phyloP scores from a whole-genome alignment of 331 rosid genomes.

The Arachis monticola region DNA sequence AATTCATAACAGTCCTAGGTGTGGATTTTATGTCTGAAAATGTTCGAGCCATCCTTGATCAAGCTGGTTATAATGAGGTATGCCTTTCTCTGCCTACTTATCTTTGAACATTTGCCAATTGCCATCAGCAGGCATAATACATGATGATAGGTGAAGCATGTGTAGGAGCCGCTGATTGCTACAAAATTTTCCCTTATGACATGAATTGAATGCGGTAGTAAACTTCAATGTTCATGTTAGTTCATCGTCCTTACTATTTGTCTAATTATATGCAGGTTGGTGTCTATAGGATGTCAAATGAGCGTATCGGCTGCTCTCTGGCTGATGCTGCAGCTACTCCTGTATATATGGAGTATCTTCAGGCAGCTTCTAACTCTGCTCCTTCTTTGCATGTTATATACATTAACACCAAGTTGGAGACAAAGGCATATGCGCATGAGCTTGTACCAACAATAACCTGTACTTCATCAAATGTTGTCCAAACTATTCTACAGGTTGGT shows the following conservation, averaged over 20 bases:
- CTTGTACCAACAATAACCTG: conserved; percentile 95
- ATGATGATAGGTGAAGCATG: conserved; percentile 2
- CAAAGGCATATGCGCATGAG: conserved; percentile 92
- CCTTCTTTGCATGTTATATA: conserved; percentile 89
- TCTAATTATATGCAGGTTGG: conserved; percentile 66
- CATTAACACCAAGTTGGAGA: conserved; percentile 86
- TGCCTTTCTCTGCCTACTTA: conserved; percentile 4
- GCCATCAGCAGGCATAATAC: conserved; percentile 9
- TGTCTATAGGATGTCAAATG: conserved; percentile 90
- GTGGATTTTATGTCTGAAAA: conserved; percentile 99
- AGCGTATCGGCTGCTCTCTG: conserved; percentile 87
- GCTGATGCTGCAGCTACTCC: conserved; percentile 93
- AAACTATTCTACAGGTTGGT: conserved; percentile 81
- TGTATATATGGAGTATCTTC: conserved; percentile 81
- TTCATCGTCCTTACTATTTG: conserved; percentile 26
- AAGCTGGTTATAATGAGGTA: conserved; percentile 90
- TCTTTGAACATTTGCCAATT: conserved; percentile 3
- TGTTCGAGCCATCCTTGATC: conserved; percentile 96
- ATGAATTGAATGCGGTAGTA: neutral
- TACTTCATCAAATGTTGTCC: conserved; percentile 93
- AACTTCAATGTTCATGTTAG: conserved; percentile 8
- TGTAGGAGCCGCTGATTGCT: conserved; percentile 1
- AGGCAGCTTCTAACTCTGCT: conserved; percentile 70
- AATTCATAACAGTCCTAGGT: conserved; percentile 84
- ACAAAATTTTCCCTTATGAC: neutral